Base-by-base conservation (phyloP, 1,284 basidiomycete species). In the Sanguinoderma infundibulare region DNA sequence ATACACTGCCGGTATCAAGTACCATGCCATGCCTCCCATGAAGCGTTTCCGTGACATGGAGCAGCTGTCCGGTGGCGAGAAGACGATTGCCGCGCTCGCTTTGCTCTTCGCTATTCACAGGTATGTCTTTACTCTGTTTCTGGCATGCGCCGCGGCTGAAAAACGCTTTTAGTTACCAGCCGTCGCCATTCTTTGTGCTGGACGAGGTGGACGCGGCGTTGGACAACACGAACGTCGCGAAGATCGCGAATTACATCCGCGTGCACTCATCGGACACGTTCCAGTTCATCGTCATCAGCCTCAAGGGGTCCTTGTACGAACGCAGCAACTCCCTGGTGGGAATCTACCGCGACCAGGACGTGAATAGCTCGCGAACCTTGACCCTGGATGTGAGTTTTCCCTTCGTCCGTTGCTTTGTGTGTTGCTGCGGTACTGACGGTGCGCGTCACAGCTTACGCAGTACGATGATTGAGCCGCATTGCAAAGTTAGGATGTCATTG, bases 41-140 rank as follows among this genome's bases (percentile, higher is more conserved):
- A 99, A 99, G 76, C 92, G 96, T 6, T 99, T 99, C 83, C 87
- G 96, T 66, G 98, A 99, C 75, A 99, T 99, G 93, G 96, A 98
- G 63, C 96, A 98, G 74, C 81, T 99, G 5, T 98, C 96, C 0
- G 98, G 97, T 56, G 98, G 98, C 26, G 98, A 99, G 75, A 98
- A 98, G 81, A 98, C 97, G 0, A 97, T 99, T 65, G 98, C 98
- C 3, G 97, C 98, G 6, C 80, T 99, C 20, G 96, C 97, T 0
- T 81, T 99, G 20, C 82, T 99, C 30, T 98, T 99, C 73, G 95
- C 97, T 14, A 98, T 99, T 60, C 97, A 99, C 76, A 95, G 91
- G 92, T 91, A 61, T 39, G 68, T 62, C 22, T 1, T 8, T 17
- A 26, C 4, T 26, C 7, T 4, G 17, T 60, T 6, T 42, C 30